Evolutionary conservation across 2,329 filamentous ascomycete genomes (phyloP).

Genomic region (Microdochium paspali): DNA sequence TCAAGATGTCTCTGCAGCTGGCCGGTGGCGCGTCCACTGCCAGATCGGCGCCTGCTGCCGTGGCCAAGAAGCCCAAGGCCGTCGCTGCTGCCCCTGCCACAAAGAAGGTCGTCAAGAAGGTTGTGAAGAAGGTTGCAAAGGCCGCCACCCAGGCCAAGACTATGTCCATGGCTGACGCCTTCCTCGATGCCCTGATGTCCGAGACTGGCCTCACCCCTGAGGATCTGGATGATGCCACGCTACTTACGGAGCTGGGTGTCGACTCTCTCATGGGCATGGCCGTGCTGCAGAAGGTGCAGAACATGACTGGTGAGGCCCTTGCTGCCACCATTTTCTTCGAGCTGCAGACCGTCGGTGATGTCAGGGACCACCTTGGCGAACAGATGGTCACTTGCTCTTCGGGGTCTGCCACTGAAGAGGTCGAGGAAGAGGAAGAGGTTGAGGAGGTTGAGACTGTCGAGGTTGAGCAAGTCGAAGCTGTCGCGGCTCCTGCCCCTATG

Average conservation of each 20-base stretch:
- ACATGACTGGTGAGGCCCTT: slow-evolving; percentile 9
- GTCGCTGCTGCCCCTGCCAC: not conserved
- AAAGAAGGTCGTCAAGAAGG: not conserved
- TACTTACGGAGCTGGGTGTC: slow-evolving; percentile 13
- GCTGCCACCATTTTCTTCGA: slow-evolving; percentile 10
- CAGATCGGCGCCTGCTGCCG: not conserved
- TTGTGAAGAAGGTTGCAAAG: not conserved
- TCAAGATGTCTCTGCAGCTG: slow-evolving; percentile 7
- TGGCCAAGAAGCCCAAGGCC: not conserved
- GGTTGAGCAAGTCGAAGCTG: too few relatives aligned
- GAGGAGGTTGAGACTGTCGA: too few relatives aligned
- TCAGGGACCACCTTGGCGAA: slow-evolving; percentile 6
- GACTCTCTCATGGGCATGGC: slow-evolving; percentile 17
- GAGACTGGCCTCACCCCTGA: slow-evolving; percentile 11
- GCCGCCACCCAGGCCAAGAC: slow-evolving; percentile 2
- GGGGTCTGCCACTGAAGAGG: too few relatives aligned
- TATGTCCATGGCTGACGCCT: slow-evolving; percentile 7
- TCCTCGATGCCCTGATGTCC: too few relatives aligned
- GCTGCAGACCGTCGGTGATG: slow-evolving; percentile 9
- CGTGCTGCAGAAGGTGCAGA: slow-evolving; percentile 11
- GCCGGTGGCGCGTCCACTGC: not conserved
- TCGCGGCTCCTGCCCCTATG: too few relatives aligned
- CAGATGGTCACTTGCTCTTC: slow-evolving; percentile 1
- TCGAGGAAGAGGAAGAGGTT: too few relatives aligned
- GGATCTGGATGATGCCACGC: slow-evolving; percentile 10